Base-by-base conservation (phyloP, 1,284 basidiomycete genomes). In the Wolfiporia cocos region DNA sequence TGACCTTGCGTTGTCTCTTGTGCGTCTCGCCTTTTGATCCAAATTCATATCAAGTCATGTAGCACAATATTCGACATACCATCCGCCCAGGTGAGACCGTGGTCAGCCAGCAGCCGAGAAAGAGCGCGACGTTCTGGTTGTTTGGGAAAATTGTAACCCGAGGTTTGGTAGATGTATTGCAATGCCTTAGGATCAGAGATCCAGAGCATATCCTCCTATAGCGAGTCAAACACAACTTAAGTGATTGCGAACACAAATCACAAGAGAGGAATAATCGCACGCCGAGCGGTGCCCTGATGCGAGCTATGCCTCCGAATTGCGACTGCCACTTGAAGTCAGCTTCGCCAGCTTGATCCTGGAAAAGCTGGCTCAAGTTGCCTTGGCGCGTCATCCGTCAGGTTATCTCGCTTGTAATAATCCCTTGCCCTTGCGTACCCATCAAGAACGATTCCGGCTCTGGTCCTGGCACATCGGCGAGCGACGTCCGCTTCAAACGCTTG, bases 301-400 rank as follows among this genome's bases (percentile, higher is more conserved):
- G 70, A 36, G 70, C 67, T 7, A 77, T 59, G 43, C 70, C 68
- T 1, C 74, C 74, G 46, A 65, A 77, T 39, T 60, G 52, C 20
- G 54, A 57, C 49, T 72, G 69, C 60, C 73, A 76, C 51, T 67
- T 71, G 52, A 76, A 71, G 47, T 78, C 76, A 10, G 67, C 67
- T 14, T 64, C 64, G 3, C 68, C 74, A 7, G 66, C 73, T 50
- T 73, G 68, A 44, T 67, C 69, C 45, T 73, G 71, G 50, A 72
- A 70, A 22, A 74, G 57, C 49, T 77, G 69, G 19, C 64, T 64
- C 14, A 77, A 58, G 45, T 74, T 72, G 3, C 76, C 75, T 76
- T 42, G 19, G 20, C 30, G 19, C 18, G 3, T 12, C 7, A 19
- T 9, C n/a, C 5, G n/a, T n/a, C n/a, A n/a, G n/a, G n/a, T n/a